Evolutionary conservation across 768 basidiomycete genomes (phyloP).

Genomic region (Neoboletus subvelutipes): DNA sequence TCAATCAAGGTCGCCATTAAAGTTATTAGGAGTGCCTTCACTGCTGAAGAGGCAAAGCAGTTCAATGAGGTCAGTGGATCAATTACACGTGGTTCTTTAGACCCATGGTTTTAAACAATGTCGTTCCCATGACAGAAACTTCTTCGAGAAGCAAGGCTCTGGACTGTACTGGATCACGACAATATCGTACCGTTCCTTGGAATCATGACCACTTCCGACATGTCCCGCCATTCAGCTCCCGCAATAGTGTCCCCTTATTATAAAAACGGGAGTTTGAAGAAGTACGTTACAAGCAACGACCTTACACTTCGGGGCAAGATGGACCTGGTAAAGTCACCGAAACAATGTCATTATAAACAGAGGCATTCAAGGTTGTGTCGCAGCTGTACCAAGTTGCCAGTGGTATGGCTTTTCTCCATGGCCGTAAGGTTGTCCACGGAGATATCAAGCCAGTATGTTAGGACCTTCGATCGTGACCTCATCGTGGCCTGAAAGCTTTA

Average conservation of each 20-base stretch:
- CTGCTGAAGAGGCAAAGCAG: slow-evolving; percentile 13
- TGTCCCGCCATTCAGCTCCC: slow-evolving; percentile 17
- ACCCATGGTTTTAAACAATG: neutral
- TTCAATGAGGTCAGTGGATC: slow-evolving; percentile 21
- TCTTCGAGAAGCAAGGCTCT: slow-evolving; percentile 28
- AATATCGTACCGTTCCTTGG: slow-evolving; percentile 30
- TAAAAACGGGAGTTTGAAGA: slow-evolving; percentile 20
- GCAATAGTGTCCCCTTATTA: slow-evolving; percentile 31
- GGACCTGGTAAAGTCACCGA: slow-evolving; percentile 19
- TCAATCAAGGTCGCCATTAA: slow-evolving; percentile 27
- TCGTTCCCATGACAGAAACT: slow-evolving; percentile 21
- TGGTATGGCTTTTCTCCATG: slow-evolving; percentile 28
- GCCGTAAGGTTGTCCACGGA: slow-evolving; percentile 31
- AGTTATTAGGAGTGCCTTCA: slow-evolving; percentile 23
- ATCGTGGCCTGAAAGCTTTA: neutral
- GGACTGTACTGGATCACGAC: slow-evolving; percentile 22
- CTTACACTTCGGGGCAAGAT: slow-evolving; percentile 16
- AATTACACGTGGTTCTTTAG: neutral
- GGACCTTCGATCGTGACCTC: neutral
- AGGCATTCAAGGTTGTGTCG: neutral
- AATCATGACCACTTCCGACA: slow-evolving; percentile 15
- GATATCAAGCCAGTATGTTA: slow-evolving; percentile 38
- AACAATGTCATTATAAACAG: neutral
- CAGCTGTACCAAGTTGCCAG: slow-evolving; percentile 24
- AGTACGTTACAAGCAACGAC: slow-evolving; percentile 7